phyloP scores from a whole-genome alignment of 257 asterid species.

The Salvia splendens region DNA sequence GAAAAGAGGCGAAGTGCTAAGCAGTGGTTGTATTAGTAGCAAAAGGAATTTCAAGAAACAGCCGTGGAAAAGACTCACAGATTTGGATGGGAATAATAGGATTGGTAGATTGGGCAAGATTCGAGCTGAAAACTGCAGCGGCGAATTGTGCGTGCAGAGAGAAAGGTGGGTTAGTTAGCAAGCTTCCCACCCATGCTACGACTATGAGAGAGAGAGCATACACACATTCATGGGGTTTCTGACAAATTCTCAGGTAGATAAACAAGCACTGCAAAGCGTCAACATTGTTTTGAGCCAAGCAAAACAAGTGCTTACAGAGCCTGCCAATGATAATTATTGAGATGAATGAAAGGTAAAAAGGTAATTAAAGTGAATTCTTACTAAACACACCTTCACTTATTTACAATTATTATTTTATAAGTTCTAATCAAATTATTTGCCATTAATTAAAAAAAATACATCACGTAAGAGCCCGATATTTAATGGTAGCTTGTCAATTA shows the following conservation, averaged over 20 bases:
- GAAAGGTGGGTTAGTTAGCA: slow-evolving; percentile 28
- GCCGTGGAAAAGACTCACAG: slow-evolving; percentile 37
- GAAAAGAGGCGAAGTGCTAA: background rate
- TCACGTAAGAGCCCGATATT: too few species aligned
- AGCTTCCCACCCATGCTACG: slow-evolving; percentile 14
- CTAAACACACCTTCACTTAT: too few species aligned
- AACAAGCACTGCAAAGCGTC: slow-evolving; percentile 23
- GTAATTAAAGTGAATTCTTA: too few species aligned
- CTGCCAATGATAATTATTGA: too few species aligned
- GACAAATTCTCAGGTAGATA: slow-evolving; percentile 40
- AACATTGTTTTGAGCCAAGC: background rate
- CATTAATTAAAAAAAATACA: too few species aligned
- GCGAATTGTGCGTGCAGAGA: slow-evolving; percentile 15
- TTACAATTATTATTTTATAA: too few species aligned
- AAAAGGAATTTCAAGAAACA: slow-evolving; percentile 26
- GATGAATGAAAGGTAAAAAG: too few species aligned
- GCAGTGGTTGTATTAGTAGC: slow-evolving; percentile 19
- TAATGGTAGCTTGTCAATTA: too few species aligned
- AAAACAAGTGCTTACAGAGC: too few species aligned
- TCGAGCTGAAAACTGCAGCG: slow-evolving; percentile 28
- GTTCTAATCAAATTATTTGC: too few species aligned
- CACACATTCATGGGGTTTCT: slow-evolving; percentile 25
- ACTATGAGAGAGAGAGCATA: too few species aligned
- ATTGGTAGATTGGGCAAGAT: slow-evolving; percentile 35
- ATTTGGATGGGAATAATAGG: slow-evolving; percentile 23